phyloP scores from a whole-genome alignment of 148 eudicot genomes.

The Fagopyrum homotropicum region DNA sequence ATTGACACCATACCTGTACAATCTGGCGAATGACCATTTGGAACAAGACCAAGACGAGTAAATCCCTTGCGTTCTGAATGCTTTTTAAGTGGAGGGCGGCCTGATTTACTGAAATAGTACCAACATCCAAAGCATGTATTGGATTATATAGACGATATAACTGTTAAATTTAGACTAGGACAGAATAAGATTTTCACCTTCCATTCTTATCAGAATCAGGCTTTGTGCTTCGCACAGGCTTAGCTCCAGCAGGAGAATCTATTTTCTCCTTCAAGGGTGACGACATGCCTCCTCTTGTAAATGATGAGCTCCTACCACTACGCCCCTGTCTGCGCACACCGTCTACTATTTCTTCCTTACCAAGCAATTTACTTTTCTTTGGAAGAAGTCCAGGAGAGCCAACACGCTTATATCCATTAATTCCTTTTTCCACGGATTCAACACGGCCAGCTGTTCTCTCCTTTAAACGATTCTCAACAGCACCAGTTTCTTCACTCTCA shows the following conservation, averaged over 20 bases:
- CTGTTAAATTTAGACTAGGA: background rate
- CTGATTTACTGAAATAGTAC: slow-evolving; percentile 59
- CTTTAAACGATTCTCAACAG: slow-evolving; percentile 45
- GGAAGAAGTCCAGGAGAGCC: slow-evolving; percentile 38
- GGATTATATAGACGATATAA: slow-evolving; percentile 7
- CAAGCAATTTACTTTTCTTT: slow-evolving; percentile 55
- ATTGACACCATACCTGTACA: slow-evolving; percentile 39
- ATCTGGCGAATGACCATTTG: slow-evolving; percentile 64
- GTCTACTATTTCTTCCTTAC: slow-evolving; percentile 57
- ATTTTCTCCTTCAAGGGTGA: slow-evolving; percentile 59
- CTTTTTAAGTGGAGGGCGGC: slow-evolving; percentile 77
- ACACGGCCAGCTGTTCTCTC: slow-evolving; percentile 38
- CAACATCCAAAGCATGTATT: slow-evolving; percentile 14
- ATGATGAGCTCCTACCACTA: slow-evolving; percentile 64
- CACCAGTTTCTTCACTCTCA: slow-evolving; percentile 74
- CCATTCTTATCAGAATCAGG: slow-evolving; percentile 79
- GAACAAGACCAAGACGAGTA: slow-evolving; percentile 55
- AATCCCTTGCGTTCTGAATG: slow-evolving; percentile 68
- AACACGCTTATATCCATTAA: slow-evolving; percentile 36
- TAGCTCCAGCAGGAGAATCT: slow-evolving; percentile 44
- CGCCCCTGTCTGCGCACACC: slow-evolving; percentile 73
- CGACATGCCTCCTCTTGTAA: slow-evolving; percentile 50
- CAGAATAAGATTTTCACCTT: slow-evolving; percentile 37
- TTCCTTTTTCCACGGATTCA: slow-evolving; percentile 46
- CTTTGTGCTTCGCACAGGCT: slow-evolving; percentile 51